phyloP scores from a whole-genome alignment of 768 basidiomycete genomes.

The Naganishia vishniacii region DNA sequence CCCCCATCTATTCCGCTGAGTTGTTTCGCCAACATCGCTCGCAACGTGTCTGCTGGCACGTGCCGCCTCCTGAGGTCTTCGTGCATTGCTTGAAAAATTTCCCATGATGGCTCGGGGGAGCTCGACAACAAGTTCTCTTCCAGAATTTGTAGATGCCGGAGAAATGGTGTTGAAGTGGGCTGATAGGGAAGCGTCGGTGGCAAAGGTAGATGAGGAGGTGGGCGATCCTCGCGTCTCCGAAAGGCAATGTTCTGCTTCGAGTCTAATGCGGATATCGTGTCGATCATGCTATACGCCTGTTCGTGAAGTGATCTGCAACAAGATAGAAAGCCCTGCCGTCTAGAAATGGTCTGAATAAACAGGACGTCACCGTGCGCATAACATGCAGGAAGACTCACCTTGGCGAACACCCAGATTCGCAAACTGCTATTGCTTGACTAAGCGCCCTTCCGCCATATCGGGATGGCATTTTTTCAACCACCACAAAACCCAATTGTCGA shows the following conservation, averaged over 20 bases:
- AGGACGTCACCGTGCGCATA: background rate
- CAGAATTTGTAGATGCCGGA: conserved; percentile 5
- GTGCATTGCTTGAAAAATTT: conserved; percentile 2
- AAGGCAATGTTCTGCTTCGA: background rate
- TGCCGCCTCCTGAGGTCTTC: conserved; percentile 2
- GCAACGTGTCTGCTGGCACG: conserved; percentile 14
- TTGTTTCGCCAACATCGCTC: background rate
- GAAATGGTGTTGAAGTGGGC: conserved; percentile 10
- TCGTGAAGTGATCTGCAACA: background rate
- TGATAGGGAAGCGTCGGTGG: conserved; percentile 2
- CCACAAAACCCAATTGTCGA: no score
- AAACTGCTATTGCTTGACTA: background rate
- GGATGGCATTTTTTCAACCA: background rate
- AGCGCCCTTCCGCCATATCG: background rate
- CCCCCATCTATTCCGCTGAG: background rate
- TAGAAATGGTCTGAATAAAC: background rate
- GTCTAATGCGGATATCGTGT: background rate
- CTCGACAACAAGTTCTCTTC: conserved; percentile 5
- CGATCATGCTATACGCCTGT: background rate
- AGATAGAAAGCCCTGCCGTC: background rate
- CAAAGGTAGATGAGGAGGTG: conserved; percentile 11
- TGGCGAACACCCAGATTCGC: background rate
- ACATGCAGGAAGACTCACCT: background rate
- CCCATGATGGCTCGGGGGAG: background rate
- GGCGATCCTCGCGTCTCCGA: conserved; percentile 8